Evolutionary conservation across 129 eudicot genomes (phyloP).

Genomic region (Pseudognaphalium luteoalbum): DNA sequence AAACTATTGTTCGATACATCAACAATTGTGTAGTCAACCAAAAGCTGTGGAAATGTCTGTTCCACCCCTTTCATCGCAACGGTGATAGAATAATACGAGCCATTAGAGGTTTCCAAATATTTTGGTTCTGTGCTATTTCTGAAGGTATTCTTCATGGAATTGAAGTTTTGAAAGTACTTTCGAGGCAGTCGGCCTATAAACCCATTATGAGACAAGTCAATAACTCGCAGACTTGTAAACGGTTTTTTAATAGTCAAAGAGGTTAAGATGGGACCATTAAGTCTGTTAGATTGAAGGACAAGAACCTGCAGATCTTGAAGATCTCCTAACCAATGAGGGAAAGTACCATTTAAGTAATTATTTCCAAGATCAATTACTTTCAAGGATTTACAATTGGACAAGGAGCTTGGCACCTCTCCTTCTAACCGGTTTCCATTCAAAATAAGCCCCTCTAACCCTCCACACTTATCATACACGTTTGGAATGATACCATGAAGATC

Average conservation of each 20-base stretch:
- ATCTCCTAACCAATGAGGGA: constrained; percentile 20
- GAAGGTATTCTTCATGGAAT: constrained; percentile 24
- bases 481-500: constrained; percentile 24
- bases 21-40: no score
- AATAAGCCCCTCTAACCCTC: background rate
- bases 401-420: constrained; percentile 27
- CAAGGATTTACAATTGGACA: constrained; percentile 10
- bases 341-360: constrained; percentile 15
- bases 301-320: constrained; percentile 34
- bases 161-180: constrained; percentile 18
- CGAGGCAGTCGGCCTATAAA: constrained; percentile 30
- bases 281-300: constrained; percentile 18
- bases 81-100: no score
- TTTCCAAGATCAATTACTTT: background rate
- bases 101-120: background rate
- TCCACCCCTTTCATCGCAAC: no score
- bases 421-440: constrained; percentile 23
- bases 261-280: constrained; percentile 16
- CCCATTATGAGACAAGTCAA: constrained; percentile 33
- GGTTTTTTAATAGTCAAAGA: background rate
- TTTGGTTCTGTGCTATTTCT: background rate
- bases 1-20: no score
- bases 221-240: constrained; percentile 29
- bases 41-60: no score
- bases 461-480: background rate